Conservation (phyloP, 257 asterid species). For the Galeopsis tetrahit region DNA sequence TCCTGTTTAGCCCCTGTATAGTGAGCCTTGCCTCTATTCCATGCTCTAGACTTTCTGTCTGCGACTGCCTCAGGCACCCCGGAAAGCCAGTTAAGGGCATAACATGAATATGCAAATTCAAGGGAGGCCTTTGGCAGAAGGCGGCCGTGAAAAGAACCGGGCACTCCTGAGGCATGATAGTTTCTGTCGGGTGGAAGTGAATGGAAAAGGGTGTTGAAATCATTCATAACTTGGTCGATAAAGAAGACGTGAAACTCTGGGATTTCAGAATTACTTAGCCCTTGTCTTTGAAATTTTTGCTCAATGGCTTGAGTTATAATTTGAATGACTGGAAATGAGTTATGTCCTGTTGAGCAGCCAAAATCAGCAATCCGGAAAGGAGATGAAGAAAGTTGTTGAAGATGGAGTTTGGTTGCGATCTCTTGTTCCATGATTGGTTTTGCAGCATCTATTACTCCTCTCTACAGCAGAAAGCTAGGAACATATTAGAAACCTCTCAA, state of each 20-base stretch:
- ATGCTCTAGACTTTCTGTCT: slow-evolving; percentile 37
- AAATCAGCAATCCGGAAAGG: slow-evolving; percentile 49
- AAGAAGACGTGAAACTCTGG: slow-evolving; percentile 54
- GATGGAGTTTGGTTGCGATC: slow-evolving; percentile 35
- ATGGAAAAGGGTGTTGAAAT: slow-evolving; percentile 55
- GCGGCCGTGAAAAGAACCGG: slow-evolving; percentile 53
- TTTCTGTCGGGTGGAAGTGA: slow-evolving; percentile 43
- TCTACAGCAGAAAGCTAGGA: slow-evolving; percentile 34
- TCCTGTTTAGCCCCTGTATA: slow-evolving; percentile 40
- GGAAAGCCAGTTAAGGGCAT: slow-evolving; percentile 55
- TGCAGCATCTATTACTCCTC: slow-evolving; percentile 42
- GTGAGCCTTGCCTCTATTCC: slow-evolving; percentile 48
- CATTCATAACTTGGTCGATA: slow-evolving; percentile 47
- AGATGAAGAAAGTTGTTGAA: slow-evolving; percentile 21
- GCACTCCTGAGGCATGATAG: slow-evolving; percentile 51
- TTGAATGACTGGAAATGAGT: slow-evolving; percentile 53
- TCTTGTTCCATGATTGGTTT: slow-evolving; percentile 41
- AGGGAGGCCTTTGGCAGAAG: slow-evolving; percentile 48
- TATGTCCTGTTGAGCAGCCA: slow-evolving; percentile 61
- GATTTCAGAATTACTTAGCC: not conserved
- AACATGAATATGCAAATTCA: slow-evolving; percentile 51
- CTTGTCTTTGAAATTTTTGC: slow-evolving; percentile 23
- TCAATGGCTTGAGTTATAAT: slow-evolving; percentile 42
- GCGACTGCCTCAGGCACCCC: slow-evolving; percentile 45
- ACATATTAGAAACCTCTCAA: slow-evolving; percentile 3